Evolutionary conservation across 1,284 basidiomycete species (phyloP), one percentile per base, ranked within the genome.

Genomic region (Meira nashicola): DNA sequence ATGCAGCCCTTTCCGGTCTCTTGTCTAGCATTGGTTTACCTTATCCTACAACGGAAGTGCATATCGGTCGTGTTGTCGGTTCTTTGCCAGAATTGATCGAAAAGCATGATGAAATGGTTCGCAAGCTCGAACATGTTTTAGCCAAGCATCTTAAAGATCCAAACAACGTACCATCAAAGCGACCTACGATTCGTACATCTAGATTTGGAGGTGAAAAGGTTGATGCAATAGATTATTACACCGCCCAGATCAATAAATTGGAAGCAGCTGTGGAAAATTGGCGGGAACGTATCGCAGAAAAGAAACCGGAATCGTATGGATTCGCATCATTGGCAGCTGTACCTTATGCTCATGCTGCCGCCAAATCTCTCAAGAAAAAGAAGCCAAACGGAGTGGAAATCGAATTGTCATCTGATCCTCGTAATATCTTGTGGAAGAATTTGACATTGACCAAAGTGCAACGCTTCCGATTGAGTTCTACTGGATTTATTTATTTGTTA

Each of bases 41-140:
- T 1, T 92, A 91, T 77, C 89, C 89, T 0, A 88, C 89, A 0
- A 89, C 88, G 1, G 86, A 87, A 40, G 88, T 91, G 2, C 88
- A 90, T 78, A 87, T 92, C 58, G 87, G 88, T 39, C 83, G 87
- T 44, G 83, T 83, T 57, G 88, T 90, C 21, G 89, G 88, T 25
- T 80, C 83, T 37, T 83, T 92, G 1, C 87, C 89, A 0, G 84
- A 88, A 59, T 80, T 90, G 54, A 87, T 91, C 66, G 86, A 92
- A 53, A 86, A 86, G 65, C 91, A 95, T 80, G 92, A 93, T 79
- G 80, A 88, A 53, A 87, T 89, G 12, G 91, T 96, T 14, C 82
- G 86, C 50, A 86, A 91, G 62, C 84, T 95, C 43, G 92, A 96
- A 76, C 81, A 83, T 46, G 83, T 89, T 33, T 83, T 95, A 14